Evolutionary conservation across 805 yeast genomes (phyloP).

Genomic region (Suhomyces canberraensis): DNA sequence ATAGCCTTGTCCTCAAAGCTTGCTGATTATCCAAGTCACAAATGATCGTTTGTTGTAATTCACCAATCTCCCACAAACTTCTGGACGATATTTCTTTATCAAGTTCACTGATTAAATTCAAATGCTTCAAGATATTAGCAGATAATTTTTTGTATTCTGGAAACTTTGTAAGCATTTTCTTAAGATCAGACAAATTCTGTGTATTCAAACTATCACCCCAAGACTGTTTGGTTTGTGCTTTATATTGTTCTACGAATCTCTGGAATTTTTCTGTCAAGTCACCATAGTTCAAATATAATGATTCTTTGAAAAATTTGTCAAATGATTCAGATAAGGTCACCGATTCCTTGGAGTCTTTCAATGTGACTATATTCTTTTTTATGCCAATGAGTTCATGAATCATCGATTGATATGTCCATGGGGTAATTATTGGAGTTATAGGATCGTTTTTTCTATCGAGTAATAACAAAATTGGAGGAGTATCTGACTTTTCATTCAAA

Average conservation of each 20-base stretch:
- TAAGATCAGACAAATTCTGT: constrained; percentile 79
- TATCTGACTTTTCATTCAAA: constrained; percentile 53
- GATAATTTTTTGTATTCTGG: constrained; percentile 92
- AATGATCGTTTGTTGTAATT: constrained; percentile 82
- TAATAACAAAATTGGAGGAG: constrained; percentile 70
- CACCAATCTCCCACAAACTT: constrained; percentile 81
- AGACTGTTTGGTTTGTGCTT: constrained; percentile 70
- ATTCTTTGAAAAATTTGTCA: constrained; percentile 73
- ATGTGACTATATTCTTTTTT: constrained; percentile 70
- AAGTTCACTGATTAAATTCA: constrained; percentile 83
- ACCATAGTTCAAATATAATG: constrained; percentile 90
- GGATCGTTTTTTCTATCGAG: constrained; percentile 90
- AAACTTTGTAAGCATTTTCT: constrained; percentile 82
- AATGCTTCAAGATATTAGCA: constrained; percentile 87
- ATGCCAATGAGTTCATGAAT: constrained; percentile 89
- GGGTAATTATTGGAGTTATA: constrained; percentile 83
- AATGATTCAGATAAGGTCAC: constrained; percentile 53
- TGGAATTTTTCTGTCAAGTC: constrained; percentile 89
- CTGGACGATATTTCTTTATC: constrained; percentile 64
- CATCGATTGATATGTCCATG: constrained; percentile 99
- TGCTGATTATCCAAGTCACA: constrained; percentile 43
- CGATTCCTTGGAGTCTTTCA: constrained; percentile 45
- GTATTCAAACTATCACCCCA: constrained; percentile 53
- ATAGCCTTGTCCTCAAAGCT: constrained; percentile 49
- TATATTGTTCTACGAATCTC: constrained; percentile 78